Conservation (phyloP, 495 filamentous ascomycete species). For the Hyaloscypha finlandica region DNA sequence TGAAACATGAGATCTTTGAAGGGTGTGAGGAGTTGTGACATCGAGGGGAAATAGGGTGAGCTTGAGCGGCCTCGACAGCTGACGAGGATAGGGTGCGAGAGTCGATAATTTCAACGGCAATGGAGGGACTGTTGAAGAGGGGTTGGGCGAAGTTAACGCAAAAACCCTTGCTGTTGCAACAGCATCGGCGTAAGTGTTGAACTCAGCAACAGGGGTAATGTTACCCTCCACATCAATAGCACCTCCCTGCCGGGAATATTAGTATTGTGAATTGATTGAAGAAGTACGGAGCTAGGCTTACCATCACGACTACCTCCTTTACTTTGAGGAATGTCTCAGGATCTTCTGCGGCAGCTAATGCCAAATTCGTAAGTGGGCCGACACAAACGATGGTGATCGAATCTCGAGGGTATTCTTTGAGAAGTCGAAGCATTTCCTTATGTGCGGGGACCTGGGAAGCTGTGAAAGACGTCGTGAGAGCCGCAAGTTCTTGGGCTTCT, state of each 20-base stretch:
- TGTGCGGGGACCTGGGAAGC: conserved; percentile 73
- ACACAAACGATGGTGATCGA: conserved; percentile 88
- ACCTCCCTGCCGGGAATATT: conserved; percentile 54
- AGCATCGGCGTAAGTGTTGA: conserved; percentile 82
- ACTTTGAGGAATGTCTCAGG: conserved; percentile 82
- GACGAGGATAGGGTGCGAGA: conserved; percentile 67
- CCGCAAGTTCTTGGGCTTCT: conserved; percentile 33
- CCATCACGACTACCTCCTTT: conserved; percentile 94
- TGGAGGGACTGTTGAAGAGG: conserved; percentile 68
- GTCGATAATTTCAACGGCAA: conserved; percentile 41
- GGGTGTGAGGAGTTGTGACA: conserved; percentile 74
- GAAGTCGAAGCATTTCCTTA: conserved; percentile 79
- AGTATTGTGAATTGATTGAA: not conserved
- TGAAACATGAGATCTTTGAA: conserved; percentile 62
- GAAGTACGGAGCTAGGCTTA: not conserved
- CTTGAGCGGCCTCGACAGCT: conserved; percentile 65
- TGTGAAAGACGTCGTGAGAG: conserved; percentile 60
- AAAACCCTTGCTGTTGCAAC: conserved; percentile 85
- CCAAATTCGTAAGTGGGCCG: conserved; percentile 89
- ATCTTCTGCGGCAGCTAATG: conserved; percentile 81
- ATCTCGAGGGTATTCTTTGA: conserved; percentile 75
- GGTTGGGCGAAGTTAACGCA: conserved; percentile 81
- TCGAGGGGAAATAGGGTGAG: conserved; percentile 86
- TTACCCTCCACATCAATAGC: conserved; percentile 80
- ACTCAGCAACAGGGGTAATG: conserved; percentile 75